Base-by-base conservation (phyloP, 2,329 filamentous ascomycete species). In the Aphanoascus verrucosus region DNA sequence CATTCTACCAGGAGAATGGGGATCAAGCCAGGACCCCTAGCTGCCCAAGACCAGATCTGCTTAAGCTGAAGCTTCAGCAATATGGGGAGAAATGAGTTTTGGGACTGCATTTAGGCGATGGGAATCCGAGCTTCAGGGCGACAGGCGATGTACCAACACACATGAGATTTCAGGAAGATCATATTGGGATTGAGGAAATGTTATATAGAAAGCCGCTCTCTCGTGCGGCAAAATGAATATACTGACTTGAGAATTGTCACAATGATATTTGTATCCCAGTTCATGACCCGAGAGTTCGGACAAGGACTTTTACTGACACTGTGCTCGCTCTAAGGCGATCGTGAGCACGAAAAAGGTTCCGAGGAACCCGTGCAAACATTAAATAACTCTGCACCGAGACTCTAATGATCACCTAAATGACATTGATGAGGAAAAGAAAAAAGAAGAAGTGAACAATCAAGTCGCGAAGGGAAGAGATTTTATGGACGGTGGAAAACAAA, bases 291-390 rank as follows among this genome's bases (percentile, higher is more conserved):
- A 45, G 28, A 28, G 41, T 52, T 52, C 42, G 23, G 17, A 45
- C 28, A 45, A 52, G 49, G 49, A 52, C 49, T 52, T 52, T 52
- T 52, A 52, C 49, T 48, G 32, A 34, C 82, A 57, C 49, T 55
- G 55, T 80, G 83, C 75, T 76, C 81, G 76, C 69, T 86, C 87
- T 94, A 88, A 85, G 91, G 86, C 86, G 78, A 86, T 89, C 88
- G 84, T 90, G 89, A 98, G 93, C 93, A 88, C 91, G 90, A 87
- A 76, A 76, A 75, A 85, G 90, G 86, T 79, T 77, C 84, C 80
- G 77, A 71, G 71, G 77, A 80, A 84, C 81, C 88, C 94, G 86
- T 88, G 86, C 83, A 89, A 88, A 86, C 81, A 97, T 80, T 88
- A 87, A 90, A 67, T 69, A 67, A 58, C 63, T 68, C 64, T 66